Conservation (phyloP, 176 grass and related monocot genomes). For the Aegilops umbellulata region DNA sequence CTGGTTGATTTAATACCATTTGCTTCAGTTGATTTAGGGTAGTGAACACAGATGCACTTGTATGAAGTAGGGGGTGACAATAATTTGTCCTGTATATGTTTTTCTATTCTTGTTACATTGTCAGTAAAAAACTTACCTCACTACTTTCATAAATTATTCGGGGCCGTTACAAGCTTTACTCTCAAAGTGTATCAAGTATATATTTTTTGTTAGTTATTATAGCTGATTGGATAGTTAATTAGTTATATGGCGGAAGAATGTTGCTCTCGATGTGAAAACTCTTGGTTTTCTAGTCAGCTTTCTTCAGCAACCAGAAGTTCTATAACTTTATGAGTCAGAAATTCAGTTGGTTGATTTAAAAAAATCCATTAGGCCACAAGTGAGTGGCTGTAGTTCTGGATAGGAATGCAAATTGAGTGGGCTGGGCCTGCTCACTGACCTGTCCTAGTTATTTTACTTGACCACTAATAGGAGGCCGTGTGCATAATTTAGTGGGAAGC, state of each 20-base stretch:
- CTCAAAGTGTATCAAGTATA: too few relatives aligned
- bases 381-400: slow-evolving; percentile 1
- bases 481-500: too few relatives aligned
- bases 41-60: not conserved
- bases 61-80: not conserved
- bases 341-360: not conserved
- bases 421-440: not conserved
- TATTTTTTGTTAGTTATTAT: not conserved
- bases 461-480: too few relatives aligned
- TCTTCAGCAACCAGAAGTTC: not conserved
- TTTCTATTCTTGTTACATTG: not conserved
- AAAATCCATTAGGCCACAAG: not conserved
- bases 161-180: not conserved
- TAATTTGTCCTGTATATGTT: not conserved
- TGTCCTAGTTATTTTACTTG: not conserved
- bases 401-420: not conserved
- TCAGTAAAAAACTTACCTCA: not conserved
- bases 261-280: not conserved
- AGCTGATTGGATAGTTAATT: not conserved
- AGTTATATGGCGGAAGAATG: slow-evolving; percentile 4
- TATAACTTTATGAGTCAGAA: slow-evolving; percentile 16
- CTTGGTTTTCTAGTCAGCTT: not conserved
- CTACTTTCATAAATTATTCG: not conserved
- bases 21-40: not conserved
- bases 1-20: slow-evolving; percentile 9